Evolutionary conservation across 805 yeast species (phyloP).

Genomic region (Saturnispora gosingensis): DNA sequence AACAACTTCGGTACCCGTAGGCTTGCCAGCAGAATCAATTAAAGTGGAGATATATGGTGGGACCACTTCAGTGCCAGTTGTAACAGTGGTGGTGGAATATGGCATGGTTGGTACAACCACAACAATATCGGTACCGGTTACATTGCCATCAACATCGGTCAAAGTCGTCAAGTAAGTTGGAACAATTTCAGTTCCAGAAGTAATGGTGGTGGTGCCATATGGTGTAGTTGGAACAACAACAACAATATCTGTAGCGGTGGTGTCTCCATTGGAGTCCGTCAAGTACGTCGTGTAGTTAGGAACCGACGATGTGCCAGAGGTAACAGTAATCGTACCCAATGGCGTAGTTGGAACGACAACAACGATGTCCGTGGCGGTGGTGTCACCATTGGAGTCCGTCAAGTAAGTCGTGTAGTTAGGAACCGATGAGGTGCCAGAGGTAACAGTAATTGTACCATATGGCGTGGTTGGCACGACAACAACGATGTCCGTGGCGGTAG

Average conservation of each 20-base stretch:
- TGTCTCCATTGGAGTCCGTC: neutral
- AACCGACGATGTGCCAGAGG: neutral
- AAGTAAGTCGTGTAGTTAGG: too few relatives aligned
- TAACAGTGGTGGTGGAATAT: neutral
- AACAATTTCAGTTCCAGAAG: neutral
- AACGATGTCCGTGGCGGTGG: neutral
- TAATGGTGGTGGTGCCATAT: neutral
- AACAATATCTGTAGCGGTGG: neutral
- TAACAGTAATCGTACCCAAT: neutral
- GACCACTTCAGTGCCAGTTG: neutral
- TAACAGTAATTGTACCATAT: too few relatives aligned
- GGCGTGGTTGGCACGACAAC: too few relatives aligned
- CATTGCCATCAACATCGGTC: neutral
- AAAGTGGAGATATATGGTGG: neutral
- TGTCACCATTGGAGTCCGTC: too few relatives aligned
- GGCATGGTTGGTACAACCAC: neutral
- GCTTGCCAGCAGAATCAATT: too few relatives aligned
- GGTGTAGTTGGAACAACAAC: neutral
- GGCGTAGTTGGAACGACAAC: neutral
- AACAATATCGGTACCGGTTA: neutral
- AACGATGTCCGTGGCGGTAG: too few relatives aligned
- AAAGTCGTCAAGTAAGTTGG: neutral
- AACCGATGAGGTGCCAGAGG: too few relatives aligned
- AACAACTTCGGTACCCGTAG: too few relatives aligned
- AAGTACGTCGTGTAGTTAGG: neutral